A percentile compares a stretch with the other conserved stretches of the same genome.
These are phyloP conservation scores for Pachyrhizus erosus DNA, from an alignment of 306 rosid genomes.

Conservation along the genomic window DNA sequence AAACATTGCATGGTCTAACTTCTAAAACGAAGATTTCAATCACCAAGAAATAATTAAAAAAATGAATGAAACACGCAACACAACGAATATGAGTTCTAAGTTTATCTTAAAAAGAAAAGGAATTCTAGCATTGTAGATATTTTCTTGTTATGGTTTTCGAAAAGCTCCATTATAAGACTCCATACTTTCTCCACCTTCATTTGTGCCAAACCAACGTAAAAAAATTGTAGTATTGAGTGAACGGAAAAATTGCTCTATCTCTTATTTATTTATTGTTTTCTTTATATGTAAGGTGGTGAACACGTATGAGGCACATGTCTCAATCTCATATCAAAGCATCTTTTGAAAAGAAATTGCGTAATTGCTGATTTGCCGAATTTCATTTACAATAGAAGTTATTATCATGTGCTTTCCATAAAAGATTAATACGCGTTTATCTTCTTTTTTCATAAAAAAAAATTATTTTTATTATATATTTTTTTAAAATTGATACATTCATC, in stretches of 20 bases:
- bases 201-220: not conserved
- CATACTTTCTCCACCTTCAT: not conserved
- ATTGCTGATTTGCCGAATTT: constrained; percentile 9
- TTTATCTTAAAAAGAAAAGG: not conserved
- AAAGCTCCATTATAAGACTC: not conserved
- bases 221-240: constrained; percentile 15
- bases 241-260: not conserved
- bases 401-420: not conserved
- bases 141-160: not conserved
- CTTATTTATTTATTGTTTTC: not conserved
- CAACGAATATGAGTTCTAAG: not conserved
- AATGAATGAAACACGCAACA: constrained; percentile 26
- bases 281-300: constrained; percentile 18
- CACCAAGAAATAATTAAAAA: not conserved
- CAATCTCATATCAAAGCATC: not conserved
- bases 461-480: no score
- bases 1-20: not conserved
- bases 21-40: not conserved
- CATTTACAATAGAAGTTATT: not conserved
- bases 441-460: not conserved
- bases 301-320: constrained; percentile 27
- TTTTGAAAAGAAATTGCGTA: not conserved
- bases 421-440: not conserved
- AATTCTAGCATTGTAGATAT: not conserved
- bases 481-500: not conserved